Conservation (phyloP, 2,329 filamentous ascomycete species). For the Phyllosticta citrichinensis region DNA sequence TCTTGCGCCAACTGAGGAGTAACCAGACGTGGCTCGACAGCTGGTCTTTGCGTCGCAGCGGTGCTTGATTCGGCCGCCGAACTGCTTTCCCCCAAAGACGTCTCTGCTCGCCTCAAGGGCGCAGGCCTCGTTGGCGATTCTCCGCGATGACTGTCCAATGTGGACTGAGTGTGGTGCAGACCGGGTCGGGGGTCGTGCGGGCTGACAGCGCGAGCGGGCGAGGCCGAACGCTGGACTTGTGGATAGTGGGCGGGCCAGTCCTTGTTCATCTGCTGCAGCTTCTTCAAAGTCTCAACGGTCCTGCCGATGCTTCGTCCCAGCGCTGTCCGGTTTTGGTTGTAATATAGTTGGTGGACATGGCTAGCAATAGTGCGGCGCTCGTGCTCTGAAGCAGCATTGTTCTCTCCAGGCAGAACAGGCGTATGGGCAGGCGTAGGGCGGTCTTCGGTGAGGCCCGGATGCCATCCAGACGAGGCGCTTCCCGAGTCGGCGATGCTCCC, state of each 20-base stretch:
- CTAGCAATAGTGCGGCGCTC: constrained; percentile 62
- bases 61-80: constrained; percentile 62
- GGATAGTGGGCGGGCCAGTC: constrained; percentile 95
- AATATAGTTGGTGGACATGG: constrained; percentile 86
- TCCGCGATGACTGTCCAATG: constrained; percentile 39
- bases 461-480: constrained; percentile 43
- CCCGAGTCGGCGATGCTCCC: constrained; percentile 62
- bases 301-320: constrained; percentile 81
- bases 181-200: constrained; percentile 44
- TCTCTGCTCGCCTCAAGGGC: constrained; percentile 58
- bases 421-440: constrained; percentile 48
- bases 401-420: constrained; percentile 39
- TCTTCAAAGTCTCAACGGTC: constrained; percentile 73
- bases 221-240: constrained; percentile 53
- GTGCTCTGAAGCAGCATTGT: constrained; percentile 42
- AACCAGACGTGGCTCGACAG: constrained; percentile 69
- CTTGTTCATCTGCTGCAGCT: constrained; percentile 78
- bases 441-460: constrained; percentile 47
- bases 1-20: constrained; percentile 90
- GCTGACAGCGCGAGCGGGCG: constrained; percentile 21
- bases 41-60: constrained; percentile 50
- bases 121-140: constrained; percentile 37
- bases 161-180: constrained; percentile 54
- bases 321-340: constrained; percentile 81
- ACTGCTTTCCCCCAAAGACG: constrained; percentile 52